phyloP scores from a whole-genome alignment of 2,329 filamentous ascomycete species.

The Scolecobasidium constrictum region DNA sequence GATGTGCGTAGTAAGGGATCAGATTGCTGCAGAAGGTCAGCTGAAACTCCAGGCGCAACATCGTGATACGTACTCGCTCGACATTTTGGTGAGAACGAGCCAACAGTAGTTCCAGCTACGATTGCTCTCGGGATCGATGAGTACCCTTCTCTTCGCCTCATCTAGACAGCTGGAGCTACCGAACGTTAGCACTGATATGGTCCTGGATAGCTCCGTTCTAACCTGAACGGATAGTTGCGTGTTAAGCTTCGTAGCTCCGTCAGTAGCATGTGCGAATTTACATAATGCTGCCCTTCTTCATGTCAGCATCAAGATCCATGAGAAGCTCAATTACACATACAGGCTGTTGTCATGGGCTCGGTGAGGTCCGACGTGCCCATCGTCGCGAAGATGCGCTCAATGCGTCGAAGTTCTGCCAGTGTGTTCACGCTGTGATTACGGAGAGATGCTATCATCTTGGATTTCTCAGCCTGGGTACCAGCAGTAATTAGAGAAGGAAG shows the following conservation, averaged over 20 bases:
- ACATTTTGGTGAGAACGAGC: constrained; percentile 57
- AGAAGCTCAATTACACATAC: too few species aligned
- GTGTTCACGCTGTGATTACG: constrained; percentile 61
- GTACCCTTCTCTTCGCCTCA: constrained; percentile 54
- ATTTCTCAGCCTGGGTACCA: constrained; percentile 30
- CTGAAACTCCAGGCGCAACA: constrained; percentile 11
- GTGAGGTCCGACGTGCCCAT: constrained; percentile 49
- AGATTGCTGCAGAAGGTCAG: constrained; percentile 44
- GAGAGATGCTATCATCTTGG: constrained; percentile 52
- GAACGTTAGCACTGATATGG: neutral
- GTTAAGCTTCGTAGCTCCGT: constrained; percentile 60
- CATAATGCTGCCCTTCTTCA: constrained; percentile 57
- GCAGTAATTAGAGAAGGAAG: constrained; percentile 11
- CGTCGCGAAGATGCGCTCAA: constrained; percentile 54
- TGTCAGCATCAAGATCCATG: constrained; percentile 47
- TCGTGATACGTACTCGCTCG: constrained; percentile 44
- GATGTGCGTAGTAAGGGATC: constrained; percentile 48
- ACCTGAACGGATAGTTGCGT: constrained; percentile 52
- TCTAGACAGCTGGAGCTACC: constrained; percentile 48
- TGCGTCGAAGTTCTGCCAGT: constrained; percentile 58
- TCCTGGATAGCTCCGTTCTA: neutral
- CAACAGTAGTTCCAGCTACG: constrained; percentile 69
- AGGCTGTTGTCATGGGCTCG: constrained; percentile 58
- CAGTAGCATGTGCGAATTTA: constrained; percentile 57
- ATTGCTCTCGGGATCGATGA: constrained; percentile 52